These are phyloP conservation scores for Russula foetens DNA, from an alignment of 768 basidiomycete species.

Conservation along the genomic window DNA sequence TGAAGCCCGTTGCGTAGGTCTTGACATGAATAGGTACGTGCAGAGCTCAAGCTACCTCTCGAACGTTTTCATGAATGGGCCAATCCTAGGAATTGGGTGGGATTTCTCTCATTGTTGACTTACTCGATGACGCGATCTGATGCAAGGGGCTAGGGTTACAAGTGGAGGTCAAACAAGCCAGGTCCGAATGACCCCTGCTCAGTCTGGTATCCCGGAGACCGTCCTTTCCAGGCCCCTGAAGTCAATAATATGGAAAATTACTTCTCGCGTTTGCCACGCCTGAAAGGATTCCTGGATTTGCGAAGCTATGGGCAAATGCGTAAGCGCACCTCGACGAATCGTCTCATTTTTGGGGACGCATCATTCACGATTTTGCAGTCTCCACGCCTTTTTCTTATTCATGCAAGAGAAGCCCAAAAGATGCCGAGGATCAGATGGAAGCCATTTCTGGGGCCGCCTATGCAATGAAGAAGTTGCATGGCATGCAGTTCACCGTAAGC, in stretches of 20 bases:
- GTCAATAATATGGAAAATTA: conserved; percentile 68
- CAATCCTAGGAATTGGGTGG: conserved; percentile 1
- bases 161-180: conserved; percentile 43
- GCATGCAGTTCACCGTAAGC: conserved; percentile 45
- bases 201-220: conserved; percentile 66
- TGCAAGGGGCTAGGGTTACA: conserved; percentile 44
- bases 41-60: not conserved
- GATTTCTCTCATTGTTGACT: not conserved
- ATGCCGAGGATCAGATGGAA: conserved; percentile 70
- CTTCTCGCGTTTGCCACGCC: conserved; percentile 41
- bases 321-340: conserved; percentile 23
- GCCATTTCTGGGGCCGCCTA: conserved; percentile 58
- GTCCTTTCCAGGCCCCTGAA: conserved; percentile 71
- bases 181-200: conserved; percentile 50
- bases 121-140: not conserved
- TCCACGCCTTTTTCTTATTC: conserved; percentile 74
- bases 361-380: conserved; percentile 42
- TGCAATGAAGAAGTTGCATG: conserved; percentile 47
- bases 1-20: conserved; percentile 47
- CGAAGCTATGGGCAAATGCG: conserved; percentile 80
- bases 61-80: not conserved
- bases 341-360: not conserved
- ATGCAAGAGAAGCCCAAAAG: conserved; percentile 52
- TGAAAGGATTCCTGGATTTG: conserved; percentile 64
- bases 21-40: conserved; percentile 68